Percentiles rank a stretch among this genome's conserved stretches.
Conservation (phyloP, 2,329 filamentous ascomycete species). For the Setomelanomma holmii region DNA sequence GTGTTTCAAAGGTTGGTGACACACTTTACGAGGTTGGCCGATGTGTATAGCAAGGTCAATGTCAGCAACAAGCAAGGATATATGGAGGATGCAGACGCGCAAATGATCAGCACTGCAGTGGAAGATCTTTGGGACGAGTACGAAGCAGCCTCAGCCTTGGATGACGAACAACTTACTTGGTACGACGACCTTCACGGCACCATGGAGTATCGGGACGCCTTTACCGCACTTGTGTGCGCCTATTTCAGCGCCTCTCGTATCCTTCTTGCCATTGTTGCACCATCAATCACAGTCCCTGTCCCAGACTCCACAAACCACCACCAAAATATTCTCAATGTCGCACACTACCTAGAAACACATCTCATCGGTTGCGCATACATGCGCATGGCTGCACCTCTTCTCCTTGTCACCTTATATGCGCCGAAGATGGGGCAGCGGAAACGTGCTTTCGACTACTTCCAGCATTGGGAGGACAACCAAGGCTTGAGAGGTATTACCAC, state of each 20-base stretch:
- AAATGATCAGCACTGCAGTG: slow-evolving; percentile 2
- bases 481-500: slow-evolving; percentile 39
- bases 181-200: slow-evolving; percentile 1
- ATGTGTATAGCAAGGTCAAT: slow-evolving; percentile 17
- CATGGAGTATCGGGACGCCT: slow-evolving; percentile 24
- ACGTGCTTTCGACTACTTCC: slow-evolving; percentile 24
- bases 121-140: slow-evolving; percentile 32
- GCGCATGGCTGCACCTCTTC: slow-evolving; percentile 39
- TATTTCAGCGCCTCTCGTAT: slow-evolving; percentile 32
- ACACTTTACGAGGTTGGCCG: slow-evolving; percentile 26
- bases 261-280: slow-evolving; percentile 22
- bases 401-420: slow-evolving; percentile 37
- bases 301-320: slow-evolving; percentile 21
- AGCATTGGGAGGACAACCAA: slow-evolving; percentile 22
- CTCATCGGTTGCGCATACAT: slow-evolving; percentile 38
- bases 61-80: too few species aligned
- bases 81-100: background rate
- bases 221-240: slow-evolving; percentile 32
- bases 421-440: slow-evolving; percentile 17
- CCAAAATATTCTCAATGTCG: slow-evolving; percentile 27
- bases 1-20: slow-evolving; percentile 35
- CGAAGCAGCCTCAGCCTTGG: background rate
- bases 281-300: background rate
- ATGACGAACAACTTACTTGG: slow-evolving; percentile 4
- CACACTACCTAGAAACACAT: slow-evolving; percentile 23